phyloP scores from a whole-genome alignment of 768 basidiomycete genomes.

The Mycena crocata region DNA sequence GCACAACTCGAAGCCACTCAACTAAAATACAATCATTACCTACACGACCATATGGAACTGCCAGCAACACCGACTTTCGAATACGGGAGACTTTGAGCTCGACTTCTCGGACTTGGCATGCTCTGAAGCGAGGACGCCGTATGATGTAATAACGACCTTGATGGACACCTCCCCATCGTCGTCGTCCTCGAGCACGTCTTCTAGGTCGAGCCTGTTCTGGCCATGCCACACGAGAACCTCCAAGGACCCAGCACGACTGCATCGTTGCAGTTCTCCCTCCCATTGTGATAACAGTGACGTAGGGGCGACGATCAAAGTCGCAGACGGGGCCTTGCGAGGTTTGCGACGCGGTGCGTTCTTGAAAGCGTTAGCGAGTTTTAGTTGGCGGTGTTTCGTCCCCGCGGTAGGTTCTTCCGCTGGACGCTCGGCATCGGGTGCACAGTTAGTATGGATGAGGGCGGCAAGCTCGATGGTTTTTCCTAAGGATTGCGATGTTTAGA shows the following conservation, averaged over 20 bases:
- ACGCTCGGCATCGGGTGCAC: conserved; percentile 55
- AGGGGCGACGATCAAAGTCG: conserved; percentile 93
- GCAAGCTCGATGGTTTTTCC: conserved; percentile 97
- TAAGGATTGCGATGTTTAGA: no score
- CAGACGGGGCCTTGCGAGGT: conserved; percentile 53
- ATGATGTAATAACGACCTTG: conserved; percentile 91
- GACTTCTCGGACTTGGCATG: conserved; percentile 77
- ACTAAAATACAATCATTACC: conserved; percentile 53
- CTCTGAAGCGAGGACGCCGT: conserved; percentile 92
- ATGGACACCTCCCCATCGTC: conserved; percentile 63
- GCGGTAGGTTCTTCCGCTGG: conserved; percentile 39
- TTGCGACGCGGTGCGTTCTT: conserved; percentile 54
- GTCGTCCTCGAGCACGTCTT: conserved; percentile 65
- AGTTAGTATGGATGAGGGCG: conserved; percentile 86
- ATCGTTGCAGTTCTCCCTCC: conserved; percentile 92
- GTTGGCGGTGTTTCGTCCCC: conserved; percentile 61
- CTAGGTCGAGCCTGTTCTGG: conserved; percentile 81
- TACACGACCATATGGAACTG: conserved; percentile 1
- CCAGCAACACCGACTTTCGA: conserved; percentile 65
- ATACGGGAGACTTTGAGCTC: conserved; percentile 66
- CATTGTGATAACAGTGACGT: conserved; percentile 93
- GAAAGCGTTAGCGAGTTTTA: conserved; percentile 75
- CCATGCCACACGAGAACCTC: conserved; percentile 89
- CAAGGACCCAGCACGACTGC: conserved; percentile 76
- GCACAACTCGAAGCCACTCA: conserved; percentile 83